These are phyloP conservation scores for Mrakiaceae sp. DNA, from an alignment of 1,284 basidiomycete genomes.

Conservation along the genomic window DNA sequence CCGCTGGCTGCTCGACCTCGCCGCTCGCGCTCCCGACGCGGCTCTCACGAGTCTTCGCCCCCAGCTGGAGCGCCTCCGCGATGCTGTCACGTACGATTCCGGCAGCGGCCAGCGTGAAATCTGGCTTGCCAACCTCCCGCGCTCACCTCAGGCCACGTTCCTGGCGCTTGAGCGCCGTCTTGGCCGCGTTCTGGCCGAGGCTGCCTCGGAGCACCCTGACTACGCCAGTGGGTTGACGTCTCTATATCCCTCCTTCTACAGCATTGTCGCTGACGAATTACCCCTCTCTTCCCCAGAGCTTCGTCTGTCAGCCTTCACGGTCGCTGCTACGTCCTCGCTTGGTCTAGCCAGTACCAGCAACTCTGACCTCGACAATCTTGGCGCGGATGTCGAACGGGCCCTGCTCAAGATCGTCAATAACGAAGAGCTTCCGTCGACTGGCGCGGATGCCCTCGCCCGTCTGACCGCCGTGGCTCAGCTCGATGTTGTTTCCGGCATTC, in stretches of 20 bases:
- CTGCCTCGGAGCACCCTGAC: background rate
- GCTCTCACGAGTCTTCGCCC: slow-evolving; percentile 17
- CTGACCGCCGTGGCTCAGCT: slow-evolving; percentile 5
- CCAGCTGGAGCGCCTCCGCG: slow-evolving; percentile 23
- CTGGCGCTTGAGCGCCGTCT: slow-evolving; percentile 6
- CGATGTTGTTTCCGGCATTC: background rate
- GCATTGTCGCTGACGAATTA: background rate
- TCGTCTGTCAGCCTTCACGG: slow-evolving; percentile 8
- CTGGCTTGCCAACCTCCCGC: slow-evolving; percentile 32
- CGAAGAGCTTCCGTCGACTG: background rate
- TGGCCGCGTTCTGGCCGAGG: slow-evolving; percentile 3
- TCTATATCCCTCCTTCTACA: too few species aligned
- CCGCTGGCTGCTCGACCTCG: slow-evolving; percentile 23
- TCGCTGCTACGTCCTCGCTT: slow-evolving; percentile 10
- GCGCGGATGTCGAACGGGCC: slow-evolving; percentile 10
- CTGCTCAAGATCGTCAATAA: background rate
- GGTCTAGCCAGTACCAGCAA: background rate
- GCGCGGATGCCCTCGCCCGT: background rate
- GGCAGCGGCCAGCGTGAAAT: slow-evolving; percentile 36
- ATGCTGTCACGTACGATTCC: slow-evolving; percentile 29
- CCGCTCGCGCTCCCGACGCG: slow-evolving; percentile 8
- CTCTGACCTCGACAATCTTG: background rate
- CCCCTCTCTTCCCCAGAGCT: background rate
- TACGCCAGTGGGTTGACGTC: slow-evolving; percentile 3
- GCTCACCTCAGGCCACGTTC: slow-evolving; percentile 10